Conservation (phyloP, 1,284 basidiomycete species). For the Uromyces viciae-fabae region DNA sequence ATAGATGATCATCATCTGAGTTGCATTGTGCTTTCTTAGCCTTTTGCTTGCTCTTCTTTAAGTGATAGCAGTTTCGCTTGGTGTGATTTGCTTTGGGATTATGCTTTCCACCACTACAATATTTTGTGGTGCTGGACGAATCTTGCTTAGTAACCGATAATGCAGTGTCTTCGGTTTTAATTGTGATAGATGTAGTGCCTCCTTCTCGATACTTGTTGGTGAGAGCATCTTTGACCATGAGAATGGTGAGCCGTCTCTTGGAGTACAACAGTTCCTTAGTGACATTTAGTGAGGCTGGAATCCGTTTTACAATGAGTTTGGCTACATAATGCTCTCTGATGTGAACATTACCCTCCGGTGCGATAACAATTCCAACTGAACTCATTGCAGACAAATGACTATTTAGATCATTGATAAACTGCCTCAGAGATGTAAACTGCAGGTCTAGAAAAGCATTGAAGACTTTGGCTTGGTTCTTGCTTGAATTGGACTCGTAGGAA, state of each 20-base stretch:
- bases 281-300: too few species aligned
- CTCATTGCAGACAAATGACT: too few species aligned
- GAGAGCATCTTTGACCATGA: not conserved
- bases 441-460: too few species aligned
- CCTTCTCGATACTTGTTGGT: not conserved
- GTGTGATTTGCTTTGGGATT: not conserved
- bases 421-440: too few species aligned
- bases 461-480: too few species aligned
- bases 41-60: not conserved
- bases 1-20: not conserved
- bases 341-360: too few species aligned
- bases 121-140: not conserved
- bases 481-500: too few species aligned
- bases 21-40: not conserved
- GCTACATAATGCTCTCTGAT: too few species aligned
- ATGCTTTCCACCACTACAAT: not conserved
- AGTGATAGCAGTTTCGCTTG: not conserved
- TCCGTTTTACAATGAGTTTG: too few species aligned
- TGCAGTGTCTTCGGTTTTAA: not conserved
- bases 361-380: too few species aligned
- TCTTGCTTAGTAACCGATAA: not conserved
- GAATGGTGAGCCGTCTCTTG: not conserved
- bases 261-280: not conserved
- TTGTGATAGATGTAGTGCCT: not conserved
- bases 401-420: too few species aligned